Conservation (phyloP, 805 yeast genomes). For the Nakazawaea wickerhamii region DNA sequence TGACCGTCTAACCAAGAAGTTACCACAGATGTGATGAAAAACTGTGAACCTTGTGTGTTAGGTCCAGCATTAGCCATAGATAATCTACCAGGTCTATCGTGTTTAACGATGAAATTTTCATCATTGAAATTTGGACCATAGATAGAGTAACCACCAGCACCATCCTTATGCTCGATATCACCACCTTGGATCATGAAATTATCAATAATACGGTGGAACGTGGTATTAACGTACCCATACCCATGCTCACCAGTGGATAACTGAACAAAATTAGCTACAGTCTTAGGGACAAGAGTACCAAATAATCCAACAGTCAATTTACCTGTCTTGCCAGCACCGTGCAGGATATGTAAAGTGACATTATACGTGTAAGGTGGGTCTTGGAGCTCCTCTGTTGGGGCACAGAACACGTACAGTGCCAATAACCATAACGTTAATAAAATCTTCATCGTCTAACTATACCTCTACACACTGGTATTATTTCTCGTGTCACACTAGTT, state of each 20-base stretch:
- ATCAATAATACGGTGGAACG: slow-evolving; percentile 70
- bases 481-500: too few relatives aligned
- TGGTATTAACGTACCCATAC: slow-evolving; percentile 49
- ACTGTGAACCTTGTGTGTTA: slow-evolving; percentile 62
- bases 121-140: slow-evolving; percentile 71
- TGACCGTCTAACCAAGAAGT: slow-evolving; percentile 48
- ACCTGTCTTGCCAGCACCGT: slow-evolving; percentile 29
- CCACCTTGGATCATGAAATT: slow-evolving; percentile 87
- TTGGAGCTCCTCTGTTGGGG: slow-evolving; percentile 13
- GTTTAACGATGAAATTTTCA: slow-evolving; percentile 55
- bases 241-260: slow-evolving; percentile 34
- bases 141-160: slow-evolving; percentile 76
- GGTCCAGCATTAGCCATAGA: slow-evolving; percentile 49
- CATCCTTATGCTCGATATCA: slow-evolving; percentile 60
- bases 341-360: slow-evolving; percentile 35
- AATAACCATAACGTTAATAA: background rate
- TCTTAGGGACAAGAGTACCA: slow-evolving; percentile 60
- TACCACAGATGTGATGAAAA: slow-evolving; percentile 59
- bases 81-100: slow-evolving; percentile 41
- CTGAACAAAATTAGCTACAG: slow-evolving; percentile 53
- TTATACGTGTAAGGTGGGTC: slow-evolving; percentile 48
- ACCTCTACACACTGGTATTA: too few relatives aligned
- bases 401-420: background rate
- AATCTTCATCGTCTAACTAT: too few relatives aligned
- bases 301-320: slow-evolving; percentile 54